Conservation (phyloP, 129 eudicot genomes). For the Artemisia tridentata region DNA sequence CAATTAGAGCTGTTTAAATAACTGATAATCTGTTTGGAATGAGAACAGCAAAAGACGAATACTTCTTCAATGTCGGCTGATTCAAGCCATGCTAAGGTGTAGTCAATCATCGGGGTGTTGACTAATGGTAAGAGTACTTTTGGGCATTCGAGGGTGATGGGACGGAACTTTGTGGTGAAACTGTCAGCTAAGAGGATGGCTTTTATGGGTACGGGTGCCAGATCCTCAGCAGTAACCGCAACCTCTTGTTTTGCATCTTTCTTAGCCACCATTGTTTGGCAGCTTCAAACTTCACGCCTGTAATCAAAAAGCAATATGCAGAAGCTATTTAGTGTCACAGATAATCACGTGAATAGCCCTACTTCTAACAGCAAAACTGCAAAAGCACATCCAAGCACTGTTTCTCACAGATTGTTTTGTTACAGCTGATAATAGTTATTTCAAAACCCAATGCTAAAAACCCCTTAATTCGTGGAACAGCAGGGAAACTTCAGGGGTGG, state of each 20-base stretch:
- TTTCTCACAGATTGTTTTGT: too few species aligned
- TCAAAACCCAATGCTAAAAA: too few species aligned
- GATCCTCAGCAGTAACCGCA: slow-evolving; percentile 62
- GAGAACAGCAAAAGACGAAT: slow-evolving; percentile 90
- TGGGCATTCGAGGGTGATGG: slow-evolving; percentile 95
- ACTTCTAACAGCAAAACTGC: too few species aligned
- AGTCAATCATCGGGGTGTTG: slow-evolving; percentile 90
- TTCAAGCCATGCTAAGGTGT: slow-evolving; percentile 95
- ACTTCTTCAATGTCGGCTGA: slow-evolving; percentile 91
- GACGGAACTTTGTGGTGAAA: slow-evolving; percentile 82
- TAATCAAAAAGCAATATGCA: slow-evolving; percentile 14
- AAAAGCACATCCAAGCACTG: too few species aligned
- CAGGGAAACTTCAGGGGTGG: too few species aligned
- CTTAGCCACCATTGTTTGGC: slow-evolving; percentile 58
- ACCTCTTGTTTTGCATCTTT: slow-evolving; percentile 62
- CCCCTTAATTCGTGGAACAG: too few species aligned
- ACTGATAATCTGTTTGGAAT: slow-evolving; percentile 72
- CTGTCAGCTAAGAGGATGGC: slow-evolving; percentile 93
- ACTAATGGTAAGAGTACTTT: slow-evolving; percentile 78
- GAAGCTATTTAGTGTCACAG: background rate
- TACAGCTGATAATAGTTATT: too few species aligned
- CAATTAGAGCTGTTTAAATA: slow-evolving; percentile 72
- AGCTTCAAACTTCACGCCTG: slow-evolving; percentile 21
- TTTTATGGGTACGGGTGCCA: slow-evolving; percentile 69
- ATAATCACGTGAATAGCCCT: too few species aligned